Conservation (phyloP, 2,329 filamentous ascomycete genomes). For the Chaetomiaceae sp. region DNA sequence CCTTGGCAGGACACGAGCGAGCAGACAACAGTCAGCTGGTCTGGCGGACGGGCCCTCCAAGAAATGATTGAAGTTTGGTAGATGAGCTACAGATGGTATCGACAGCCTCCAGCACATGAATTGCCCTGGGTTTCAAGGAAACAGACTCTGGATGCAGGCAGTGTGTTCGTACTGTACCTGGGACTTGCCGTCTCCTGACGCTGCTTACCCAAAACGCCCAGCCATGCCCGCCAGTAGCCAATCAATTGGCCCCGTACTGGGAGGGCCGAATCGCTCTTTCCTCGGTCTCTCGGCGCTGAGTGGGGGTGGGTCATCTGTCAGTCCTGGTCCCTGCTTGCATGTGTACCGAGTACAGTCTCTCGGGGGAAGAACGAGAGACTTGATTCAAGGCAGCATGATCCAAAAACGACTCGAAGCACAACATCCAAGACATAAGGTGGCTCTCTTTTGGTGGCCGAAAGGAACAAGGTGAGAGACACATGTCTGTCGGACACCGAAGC, state of each 20-base stretch:
- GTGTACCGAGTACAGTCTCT: background rate
- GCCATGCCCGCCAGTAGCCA: background rate
- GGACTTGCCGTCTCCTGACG: background rate
- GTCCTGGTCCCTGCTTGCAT: background rate
- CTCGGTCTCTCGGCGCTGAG: conserved; percentile 19
- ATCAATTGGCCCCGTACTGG: background rate
- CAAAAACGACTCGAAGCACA: background rate
- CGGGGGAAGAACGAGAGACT: too few relatives aligned
- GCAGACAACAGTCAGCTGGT: conserved; percentile 3
- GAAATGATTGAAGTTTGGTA: too few relatives aligned
- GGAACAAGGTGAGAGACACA: too few relatives aligned
- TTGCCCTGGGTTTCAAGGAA: too few relatives aligned
- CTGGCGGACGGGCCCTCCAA: too few relatives aligned
- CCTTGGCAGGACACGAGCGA: conserved; percentile 20
- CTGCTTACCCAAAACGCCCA: conserved; percentile 14
- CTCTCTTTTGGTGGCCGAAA: too few relatives aligned
- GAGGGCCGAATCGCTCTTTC: background rate
- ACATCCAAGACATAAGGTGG: conserved; percentile 12
- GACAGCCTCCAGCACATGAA: too few relatives aligned
- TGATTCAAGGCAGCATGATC: too few relatives aligned
- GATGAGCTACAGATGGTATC: too few relatives aligned
- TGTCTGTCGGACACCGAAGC: too few relatives aligned
- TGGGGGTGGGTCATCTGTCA: conserved; percentile 17
- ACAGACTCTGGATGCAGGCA: too few relatives aligned
- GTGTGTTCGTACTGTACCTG: background rate